Evolutionary conservation across 345 rosid genomes (phyloP), one percentile per base, ranked within the genome.

Genomic region (Acer campestre): DNA sequence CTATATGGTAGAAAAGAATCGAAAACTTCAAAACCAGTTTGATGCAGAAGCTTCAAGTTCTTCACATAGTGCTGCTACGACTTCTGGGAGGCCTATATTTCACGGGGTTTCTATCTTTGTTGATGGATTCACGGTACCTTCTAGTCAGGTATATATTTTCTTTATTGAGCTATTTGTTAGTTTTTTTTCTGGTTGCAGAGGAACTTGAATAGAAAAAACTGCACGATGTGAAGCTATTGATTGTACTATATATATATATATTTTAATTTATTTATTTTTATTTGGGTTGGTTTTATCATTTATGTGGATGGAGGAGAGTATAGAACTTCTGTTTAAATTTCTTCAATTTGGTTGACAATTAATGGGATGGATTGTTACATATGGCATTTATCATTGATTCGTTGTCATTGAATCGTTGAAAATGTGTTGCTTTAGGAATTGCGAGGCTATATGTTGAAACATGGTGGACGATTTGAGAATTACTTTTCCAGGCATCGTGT

Each of bases 41-140:
- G 88, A 77, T 65, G 87, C 84, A 0, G 93, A 92, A 77, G 98
- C 95, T 81, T 81, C 91, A 0, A 71, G 79, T 74, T 75, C 91
- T 75, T 85, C 86, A 38, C 74, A 65, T 59, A 65, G 83, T 42
- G 86, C 63, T 76, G 79, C 61, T 75, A 79, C 88, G 6, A 80
- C 75, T 82, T 81, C 89, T 67, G 81, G 78, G 79, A 87, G 87
- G 66, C 86, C 74, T 77, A 84, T 93, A 25, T 95, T 95, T 84
- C 84, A 85, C n/a, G 98, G 97, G 12, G 93, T 93, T 70, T 87
- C 96, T n/a, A 93, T 92, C 61, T 95, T 93, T 81, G 95, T 93
- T 58, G 99, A 95, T 82, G 98, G 99, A 63, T 91, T 95, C 79
- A 95, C 97, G 0, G 40, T 84, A 86, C 99, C 99, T 80, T 91